phyloP scores from a whole-genome alignment of 139 green algal species.

The Penium margaritaceum region DNA sequence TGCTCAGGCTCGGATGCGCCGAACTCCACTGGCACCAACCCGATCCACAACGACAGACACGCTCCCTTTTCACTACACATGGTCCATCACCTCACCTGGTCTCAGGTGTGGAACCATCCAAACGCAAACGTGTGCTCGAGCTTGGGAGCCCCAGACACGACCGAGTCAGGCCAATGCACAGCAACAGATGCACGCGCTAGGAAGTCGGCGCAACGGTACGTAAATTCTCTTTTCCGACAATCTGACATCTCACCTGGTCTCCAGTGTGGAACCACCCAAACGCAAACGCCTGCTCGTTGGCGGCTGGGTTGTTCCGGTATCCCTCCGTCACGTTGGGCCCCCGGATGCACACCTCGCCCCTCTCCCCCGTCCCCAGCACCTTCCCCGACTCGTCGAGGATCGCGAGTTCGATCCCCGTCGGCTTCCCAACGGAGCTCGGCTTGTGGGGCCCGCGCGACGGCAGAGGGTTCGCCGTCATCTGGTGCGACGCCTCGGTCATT shows the following conservation, averaged over 20 bases:
- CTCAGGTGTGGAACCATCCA: no score
- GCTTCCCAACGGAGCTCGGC: conserved; percentile 46
- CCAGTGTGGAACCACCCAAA: conserved; percentile 66
- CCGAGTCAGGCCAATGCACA: no score
- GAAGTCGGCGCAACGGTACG: no score
- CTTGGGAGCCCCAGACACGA: no score
- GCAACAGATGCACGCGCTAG: no score
- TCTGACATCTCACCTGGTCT: conserved; percentile 66
- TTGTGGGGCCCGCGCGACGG: conserved; percentile 35
- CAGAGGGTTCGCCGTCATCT: conserved; percentile 76
- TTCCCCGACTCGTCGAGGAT: conserved; percentile 46
- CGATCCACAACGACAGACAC: no score
- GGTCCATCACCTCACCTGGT: no score
- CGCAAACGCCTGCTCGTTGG: conserved; percentile 65
- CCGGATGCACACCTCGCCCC: conserved; percentile 71
- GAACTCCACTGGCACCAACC: no score
- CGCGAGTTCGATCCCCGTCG: conserved; percentile 39
- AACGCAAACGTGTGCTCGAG: no score
- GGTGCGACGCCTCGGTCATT: conserved; percentile 81
- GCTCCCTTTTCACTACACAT: no score
- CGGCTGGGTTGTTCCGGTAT: conserved; percentile 69
- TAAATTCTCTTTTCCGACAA: no score
- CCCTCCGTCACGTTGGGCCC: conserved; percentile 73
- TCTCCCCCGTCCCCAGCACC: conserved; percentile 29
- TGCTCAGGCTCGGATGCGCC: no score